Percentiles rank a stretch among this genome's conserved stretches.
These are phyloP conservation scores for Trametes gibbosa DNA, from an alignment of 768 basidiomycete species.

Conservation along the genomic window DNA sequence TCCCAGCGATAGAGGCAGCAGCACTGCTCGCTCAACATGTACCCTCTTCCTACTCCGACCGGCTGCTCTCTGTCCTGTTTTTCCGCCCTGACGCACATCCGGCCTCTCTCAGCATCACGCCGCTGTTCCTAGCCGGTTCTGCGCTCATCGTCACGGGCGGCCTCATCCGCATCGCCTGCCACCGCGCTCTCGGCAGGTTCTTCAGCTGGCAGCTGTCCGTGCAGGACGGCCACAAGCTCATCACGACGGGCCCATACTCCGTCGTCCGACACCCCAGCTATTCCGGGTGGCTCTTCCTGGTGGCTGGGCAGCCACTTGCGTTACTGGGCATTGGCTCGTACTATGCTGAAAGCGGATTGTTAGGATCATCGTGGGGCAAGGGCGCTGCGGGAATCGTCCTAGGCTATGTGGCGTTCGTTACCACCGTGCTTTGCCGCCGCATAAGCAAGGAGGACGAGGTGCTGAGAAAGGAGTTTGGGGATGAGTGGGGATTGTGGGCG, in stretches of 20 bases:
- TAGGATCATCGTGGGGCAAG: background rate
- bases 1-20: background rate
- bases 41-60: background rate
- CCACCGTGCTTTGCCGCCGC: background rate
- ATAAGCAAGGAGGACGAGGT: conserved; percentile 8
- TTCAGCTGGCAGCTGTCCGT: conserved; percentile 16
- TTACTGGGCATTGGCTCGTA: background rate
- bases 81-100: background rate
- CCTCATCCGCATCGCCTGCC: conserved; percentile 10
- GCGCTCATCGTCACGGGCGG: background rate
- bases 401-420: background rate
- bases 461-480: conserved; percentile 9
- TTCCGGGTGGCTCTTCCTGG: conserved; percentile 3
- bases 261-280: conserved; percentile 17
- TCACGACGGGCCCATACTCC: conserved; percentile 15
- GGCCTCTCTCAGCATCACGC: background rate
- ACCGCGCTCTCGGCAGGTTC: conserved; percentile 13
- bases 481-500: conserved; percentile 14
- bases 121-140: conserved; percentile 7
- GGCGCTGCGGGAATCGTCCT: background rate
- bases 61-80: background rate
- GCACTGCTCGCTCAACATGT: background rate
- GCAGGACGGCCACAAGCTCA: conserved; percentile 13
- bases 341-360: background rate
- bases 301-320: background rate